These are phyloP conservation scores for Lactifluus subvellereus DNA, from an alignment of 768 basidiomycete genomes.

Conservation along the genomic window DNA sequence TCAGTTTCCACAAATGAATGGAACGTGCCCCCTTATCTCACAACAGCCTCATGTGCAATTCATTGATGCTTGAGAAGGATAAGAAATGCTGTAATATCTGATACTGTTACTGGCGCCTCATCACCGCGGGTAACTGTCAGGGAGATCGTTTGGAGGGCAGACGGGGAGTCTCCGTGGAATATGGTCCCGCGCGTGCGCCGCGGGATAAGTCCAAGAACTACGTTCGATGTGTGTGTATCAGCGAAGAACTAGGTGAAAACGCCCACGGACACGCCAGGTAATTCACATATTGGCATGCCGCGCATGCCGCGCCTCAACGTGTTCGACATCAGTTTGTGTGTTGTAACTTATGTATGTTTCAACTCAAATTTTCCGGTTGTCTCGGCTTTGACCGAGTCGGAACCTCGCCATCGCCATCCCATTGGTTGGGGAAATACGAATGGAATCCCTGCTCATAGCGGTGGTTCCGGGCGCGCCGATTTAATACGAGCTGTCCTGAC, in stretches of 20 bases:
- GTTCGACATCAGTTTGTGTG: not conserved
- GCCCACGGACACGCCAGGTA: not conserved
- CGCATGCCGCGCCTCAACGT: not conserved
- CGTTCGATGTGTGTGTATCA: not conserved
- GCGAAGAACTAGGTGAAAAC: not conserved
- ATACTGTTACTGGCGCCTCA: not conserved
- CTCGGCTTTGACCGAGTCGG: slow-evolving; percentile 6
- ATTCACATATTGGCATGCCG: not conserved
- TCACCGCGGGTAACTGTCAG: slow-evolving; percentile 7
- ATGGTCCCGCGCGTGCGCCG: not conserved
- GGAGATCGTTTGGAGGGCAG: not conserved
- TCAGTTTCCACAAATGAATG: not conserved
- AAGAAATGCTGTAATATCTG: not conserved
- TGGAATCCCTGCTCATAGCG: not conserved
- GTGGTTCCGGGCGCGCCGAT: not conserved
- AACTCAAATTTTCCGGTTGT: not conserved
- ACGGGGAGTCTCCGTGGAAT: not conserved
- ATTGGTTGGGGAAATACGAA: not conserved
- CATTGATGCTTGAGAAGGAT: not conserved
- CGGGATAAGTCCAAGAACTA: not conserved
- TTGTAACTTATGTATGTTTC: not conserved
- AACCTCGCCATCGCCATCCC: not conserved
- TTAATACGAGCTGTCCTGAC: not conserved
- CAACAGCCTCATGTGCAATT: not conserved
- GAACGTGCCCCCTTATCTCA: slow-evolving; percentile 9